These are phyloP conservation scores for Claviceps maximensis DNA, from an alignment of 2,329 filamentous ascomycete species.

Conservation along the genomic window DNA sequence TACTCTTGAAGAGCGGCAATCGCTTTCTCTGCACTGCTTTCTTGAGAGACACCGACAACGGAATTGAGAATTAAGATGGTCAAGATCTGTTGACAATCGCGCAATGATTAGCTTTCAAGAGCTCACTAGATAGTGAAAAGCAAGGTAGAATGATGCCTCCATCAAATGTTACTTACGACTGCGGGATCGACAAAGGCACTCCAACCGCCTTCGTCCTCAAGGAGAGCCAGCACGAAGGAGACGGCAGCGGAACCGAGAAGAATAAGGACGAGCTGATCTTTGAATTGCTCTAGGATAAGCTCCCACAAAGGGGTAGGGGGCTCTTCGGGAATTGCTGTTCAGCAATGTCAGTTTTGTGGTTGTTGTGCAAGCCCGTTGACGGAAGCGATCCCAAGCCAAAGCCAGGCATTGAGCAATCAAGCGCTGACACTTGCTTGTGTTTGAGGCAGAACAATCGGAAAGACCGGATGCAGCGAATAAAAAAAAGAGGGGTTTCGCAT, in stretches of 20 bases:
- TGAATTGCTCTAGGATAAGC: constrained; percentile 95
- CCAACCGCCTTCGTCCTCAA: constrained; percentile 89
- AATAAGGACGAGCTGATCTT: constrained; percentile 95
- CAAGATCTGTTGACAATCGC: constrained; percentile 51
- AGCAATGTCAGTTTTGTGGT: constrained; percentile 6
- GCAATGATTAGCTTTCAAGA: not conserved
- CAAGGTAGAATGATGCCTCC: too few species aligned
- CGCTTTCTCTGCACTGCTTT: constrained; percentile 96
- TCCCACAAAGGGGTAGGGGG: constrained; percentile 94
- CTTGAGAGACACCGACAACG: constrained; percentile 93
- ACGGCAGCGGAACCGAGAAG: constrained; percentile 84
- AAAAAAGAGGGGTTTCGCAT: constrained; percentile 16
- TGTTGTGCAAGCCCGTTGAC: not conserved
- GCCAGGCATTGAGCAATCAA: too few species aligned
- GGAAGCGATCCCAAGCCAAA: not conserved
- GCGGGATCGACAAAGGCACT: constrained; percentile 92
- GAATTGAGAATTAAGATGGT: constrained; percentile 95
- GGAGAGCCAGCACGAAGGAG: constrained; percentile 83
- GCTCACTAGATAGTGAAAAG: not conserved
- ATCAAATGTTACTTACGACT: constrained; percentile 52
- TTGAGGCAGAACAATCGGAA: not conserved
- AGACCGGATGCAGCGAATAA: constrained; percentile 1
- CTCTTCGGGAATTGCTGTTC: constrained; percentile 58
- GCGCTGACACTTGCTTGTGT: not conserved
- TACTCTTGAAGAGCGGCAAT: constrained; percentile 98